Conservation (phyloP, 495 filamentous ascomycete genomes). For the Neurospora intermedia region DNA sequence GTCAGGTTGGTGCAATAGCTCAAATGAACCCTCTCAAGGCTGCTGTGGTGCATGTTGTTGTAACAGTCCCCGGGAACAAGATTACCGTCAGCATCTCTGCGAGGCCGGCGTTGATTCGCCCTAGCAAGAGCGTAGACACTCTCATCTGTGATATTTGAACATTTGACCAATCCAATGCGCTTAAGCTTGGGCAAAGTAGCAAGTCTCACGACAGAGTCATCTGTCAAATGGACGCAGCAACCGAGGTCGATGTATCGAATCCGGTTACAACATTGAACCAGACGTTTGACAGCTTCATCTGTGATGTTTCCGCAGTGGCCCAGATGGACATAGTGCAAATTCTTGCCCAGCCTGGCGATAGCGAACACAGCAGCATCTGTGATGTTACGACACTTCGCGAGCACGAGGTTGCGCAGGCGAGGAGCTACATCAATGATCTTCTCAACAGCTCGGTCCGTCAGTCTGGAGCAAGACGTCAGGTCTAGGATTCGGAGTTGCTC, state of each 20-base stretch:
- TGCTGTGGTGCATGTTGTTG: slow-evolving; percentile 37
- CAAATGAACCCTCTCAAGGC: slow-evolving; percentile 84
- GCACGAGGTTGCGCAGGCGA: slow-evolving; percentile 79
- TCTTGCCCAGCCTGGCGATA: slow-evolving; percentile 85
- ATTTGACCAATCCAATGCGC: slow-evolving; percentile 92
- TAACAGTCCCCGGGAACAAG: slow-evolving; percentile 27
- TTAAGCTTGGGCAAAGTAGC: slow-evolving; percentile 85
- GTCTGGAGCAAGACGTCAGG: slow-evolving; percentile 70
- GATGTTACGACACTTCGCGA: slow-evolving; percentile 87
- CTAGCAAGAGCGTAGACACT: slow-evolving; percentile 78
- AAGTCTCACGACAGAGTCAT: slow-evolving; percentile 72
- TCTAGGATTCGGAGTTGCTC: slow-evolving; percentile 90
- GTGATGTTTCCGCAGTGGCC: slow-evolving; percentile 90
- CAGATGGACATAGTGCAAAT: slow-evolving; percentile 89
- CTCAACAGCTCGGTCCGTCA: slow-evolving; percentile 78
- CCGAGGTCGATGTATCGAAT: slow-evolving; percentile 97
- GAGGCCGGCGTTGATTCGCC: slow-evolving; percentile 37
- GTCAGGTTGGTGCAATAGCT: slow-evolving; percentile 87
- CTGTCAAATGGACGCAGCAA: slow-evolving; percentile 85
- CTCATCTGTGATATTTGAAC: slow-evolving; percentile 72
- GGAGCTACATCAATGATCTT: slow-evolving; percentile 79
- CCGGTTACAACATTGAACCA: slow-evolving; percentile 80
- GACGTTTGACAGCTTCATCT: slow-evolving; percentile 68
- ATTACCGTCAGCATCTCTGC: slow-evolving; percentile 37
- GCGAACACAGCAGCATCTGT: slow-evolving; percentile 83